Conservation (phyloP, 208 protist species). For the Acanthamoeba lenticulata region DNA sequence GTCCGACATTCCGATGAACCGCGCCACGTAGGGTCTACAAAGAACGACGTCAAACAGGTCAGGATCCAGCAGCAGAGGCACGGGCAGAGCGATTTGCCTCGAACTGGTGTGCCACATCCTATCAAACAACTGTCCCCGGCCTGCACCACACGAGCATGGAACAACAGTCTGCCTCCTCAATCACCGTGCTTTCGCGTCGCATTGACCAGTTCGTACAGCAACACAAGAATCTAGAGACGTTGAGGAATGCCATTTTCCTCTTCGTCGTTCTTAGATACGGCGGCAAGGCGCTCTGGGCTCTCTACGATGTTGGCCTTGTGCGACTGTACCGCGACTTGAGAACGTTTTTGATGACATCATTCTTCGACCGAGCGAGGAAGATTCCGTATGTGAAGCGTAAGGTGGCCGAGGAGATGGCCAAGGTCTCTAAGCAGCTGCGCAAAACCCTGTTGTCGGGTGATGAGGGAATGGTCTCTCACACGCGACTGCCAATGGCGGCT, state of each 20-base stretch:
- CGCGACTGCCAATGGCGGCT: not conserved
- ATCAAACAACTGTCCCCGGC: too few species aligned
- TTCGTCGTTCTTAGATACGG: slow-evolving; percentile 12
- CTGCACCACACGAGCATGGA: not conserved
- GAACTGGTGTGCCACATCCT: too few species aligned
- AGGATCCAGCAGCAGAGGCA: not conserved
- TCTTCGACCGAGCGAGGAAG: not conserved
- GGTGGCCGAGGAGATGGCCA: slow-evolving; percentile 4
- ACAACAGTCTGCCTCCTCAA: not conserved
- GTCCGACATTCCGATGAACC: too few species aligned
- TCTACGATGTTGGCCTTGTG: slow-evolving; percentile 10
- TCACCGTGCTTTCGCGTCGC: not conserved
- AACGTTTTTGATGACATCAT: not conserved
- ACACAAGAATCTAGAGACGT: not conserved
- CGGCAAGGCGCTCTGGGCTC: not conserved
- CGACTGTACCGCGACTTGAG: not conserved
- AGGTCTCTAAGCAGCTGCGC: not conserved
- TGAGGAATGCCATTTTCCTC: slow-evolving; percentile 17
- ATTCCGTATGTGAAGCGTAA: slow-evolving; percentile 23
- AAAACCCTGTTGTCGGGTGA: not conserved
- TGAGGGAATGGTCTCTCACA: not conserved
- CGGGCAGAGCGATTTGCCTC: not conserved
- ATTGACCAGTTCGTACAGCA: not conserved
- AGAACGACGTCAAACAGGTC: not conserved
- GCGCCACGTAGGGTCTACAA: not conserved